Percentiles rank a stretch among this genome's conserved stretches.
phyloP scores from a whole-genome alignment of 768 basidiomycete genomes.

The Astraeus odoratus region DNA sequence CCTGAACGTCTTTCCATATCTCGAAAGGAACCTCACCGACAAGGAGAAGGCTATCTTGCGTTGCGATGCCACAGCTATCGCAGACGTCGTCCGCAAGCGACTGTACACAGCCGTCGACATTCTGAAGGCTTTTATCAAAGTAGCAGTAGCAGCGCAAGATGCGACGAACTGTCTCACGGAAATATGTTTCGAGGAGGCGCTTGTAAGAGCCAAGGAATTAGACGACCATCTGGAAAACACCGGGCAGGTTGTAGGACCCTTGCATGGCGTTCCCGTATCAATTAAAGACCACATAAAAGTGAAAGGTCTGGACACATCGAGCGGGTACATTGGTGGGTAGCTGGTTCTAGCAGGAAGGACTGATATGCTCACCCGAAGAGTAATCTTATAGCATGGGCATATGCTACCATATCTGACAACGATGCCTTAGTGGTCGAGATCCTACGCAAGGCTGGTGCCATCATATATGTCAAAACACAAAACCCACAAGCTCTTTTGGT shows the following conservation, averaged over 20 bases:
- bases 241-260: constrained; percentile 40
- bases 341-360: not conserved
- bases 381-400: constrained; percentile 33
- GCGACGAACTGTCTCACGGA: constrained; percentile 50
- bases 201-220: constrained; percentile 41
- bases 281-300: constrained; percentile 44
- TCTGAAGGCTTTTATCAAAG: constrained; percentile 21
- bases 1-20: constrained; percentile 20
- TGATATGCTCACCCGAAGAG: constrained; percentile 7
- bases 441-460: constrained; percentile 38
- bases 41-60: constrained; percentile 23
- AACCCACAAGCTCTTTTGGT: constrained; percentile 44
- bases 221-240: constrained; percentile 41
- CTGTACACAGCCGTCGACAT: constrained; percentile 21
- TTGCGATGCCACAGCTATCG: constrained; percentile 23
- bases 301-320: constrained; percentile 35
- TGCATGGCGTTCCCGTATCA: constrained; percentile 39
- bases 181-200: constrained; percentile 48
- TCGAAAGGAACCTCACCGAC: constrained; percentile 19
- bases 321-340: constrained; percentile 22
- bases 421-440: constrained; percentile 41
- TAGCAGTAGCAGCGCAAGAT: constrained; percentile 24
- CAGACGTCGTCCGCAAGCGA: constrained; percentile 15
- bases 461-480: constrained; percentile 41
- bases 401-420: constrained; percentile 28